These are phyloP conservation scores for Cercospora sojina DNA, from an alignment of 2,329 filamentous ascomycete species.

Conservation along the genomic window DNA sequence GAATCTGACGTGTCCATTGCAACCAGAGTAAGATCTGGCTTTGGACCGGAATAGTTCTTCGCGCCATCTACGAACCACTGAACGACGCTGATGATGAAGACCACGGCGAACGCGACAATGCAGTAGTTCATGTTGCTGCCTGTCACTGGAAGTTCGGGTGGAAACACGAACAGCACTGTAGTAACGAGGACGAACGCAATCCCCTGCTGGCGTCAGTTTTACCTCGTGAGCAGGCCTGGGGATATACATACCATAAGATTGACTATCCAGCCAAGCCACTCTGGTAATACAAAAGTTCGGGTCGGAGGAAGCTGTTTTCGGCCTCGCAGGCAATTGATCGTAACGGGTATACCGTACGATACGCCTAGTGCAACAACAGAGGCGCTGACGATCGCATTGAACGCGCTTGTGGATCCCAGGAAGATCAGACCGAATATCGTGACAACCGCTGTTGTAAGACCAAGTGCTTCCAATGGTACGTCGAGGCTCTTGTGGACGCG, in stretches of 20 bases:
- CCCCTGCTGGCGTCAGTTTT: conserved; percentile 40
- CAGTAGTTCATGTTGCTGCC: conserved; percentile 68
- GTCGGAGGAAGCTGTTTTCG: conserved; percentile 60
- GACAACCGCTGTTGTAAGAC: conserved; percentile 36
- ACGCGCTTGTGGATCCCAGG: conserved; percentile 39
- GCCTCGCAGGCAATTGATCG: conserved; percentile 66
- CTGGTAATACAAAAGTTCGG: conserved; percentile 58
- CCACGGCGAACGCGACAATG: conserved; percentile 58
- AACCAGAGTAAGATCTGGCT: conserved; percentile 35
- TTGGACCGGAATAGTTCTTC: conserved; percentile 59
- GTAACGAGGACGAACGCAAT: conserved; percentile 68
- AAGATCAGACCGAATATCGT: conserved; percentile 41
- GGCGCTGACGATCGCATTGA: conserved; percentile 41
- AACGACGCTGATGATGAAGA: conserved; percentile 56
- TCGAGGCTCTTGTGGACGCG: conserved; percentile 39
- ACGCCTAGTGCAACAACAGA: conserved; percentile 71
- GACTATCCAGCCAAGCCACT: conserved; percentile 57
- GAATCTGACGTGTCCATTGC: conserved; percentile 27
- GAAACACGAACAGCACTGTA: conserved; percentile 73
- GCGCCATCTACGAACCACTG: conserved; percentile 62
- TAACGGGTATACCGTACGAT: conserved; percentile 71
- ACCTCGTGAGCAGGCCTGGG: neutral
- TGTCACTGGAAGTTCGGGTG: conserved; percentile 64
- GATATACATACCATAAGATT: conserved; percentile 47
- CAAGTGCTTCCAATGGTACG: conserved; percentile 39